Conservation (phyloP, 2,329 filamentous ascomycete species). For the Sclerotiophoma versabilis region DNA sequence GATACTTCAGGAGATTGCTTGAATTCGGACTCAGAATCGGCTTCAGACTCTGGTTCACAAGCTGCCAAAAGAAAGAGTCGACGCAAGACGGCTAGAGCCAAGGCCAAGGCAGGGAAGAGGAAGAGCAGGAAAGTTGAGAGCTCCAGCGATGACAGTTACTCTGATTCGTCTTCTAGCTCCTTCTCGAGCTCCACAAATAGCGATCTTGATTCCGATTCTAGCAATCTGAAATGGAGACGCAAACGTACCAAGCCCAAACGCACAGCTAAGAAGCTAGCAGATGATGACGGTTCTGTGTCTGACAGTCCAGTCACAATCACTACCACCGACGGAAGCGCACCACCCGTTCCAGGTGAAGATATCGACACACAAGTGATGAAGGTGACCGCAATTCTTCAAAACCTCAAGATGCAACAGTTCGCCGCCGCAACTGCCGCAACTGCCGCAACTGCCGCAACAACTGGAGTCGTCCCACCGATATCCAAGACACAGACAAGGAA, state of each 20-base stretch:
- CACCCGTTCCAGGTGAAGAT: slow-evolving; percentile 17
- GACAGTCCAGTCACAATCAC: neutral
- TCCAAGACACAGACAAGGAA: slow-evolving; percentile 37
- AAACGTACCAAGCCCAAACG: slow-evolving; percentile 30
- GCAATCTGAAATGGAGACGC: slow-evolving; percentile 11
- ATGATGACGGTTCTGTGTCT: slow-evolving; percentile 17
- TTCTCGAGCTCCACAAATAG: slow-evolving; percentile 23
- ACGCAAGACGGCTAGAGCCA: slow-evolving; percentile 26
- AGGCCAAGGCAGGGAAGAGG: slow-evolving; percentile 33
- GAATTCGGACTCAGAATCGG: slow-evolving; percentile 17
- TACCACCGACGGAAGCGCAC: slow-evolving; percentile 5
- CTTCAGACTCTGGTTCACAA: slow-evolving; percentile 24
- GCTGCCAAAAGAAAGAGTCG: slow-evolving; percentile 16
- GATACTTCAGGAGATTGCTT: slow-evolving; percentile 25
- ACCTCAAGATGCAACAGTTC: slow-evolving; percentile 27
- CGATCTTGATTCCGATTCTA: slow-evolving; percentile 25
- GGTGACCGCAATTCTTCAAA: slow-evolving; percentile 19
- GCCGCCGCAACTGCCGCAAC: slow-evolving; percentile 18
- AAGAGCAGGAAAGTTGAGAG: slow-evolving; percentile 32
- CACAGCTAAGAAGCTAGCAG: slow-evolving; percentile 16
- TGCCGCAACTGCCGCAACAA: too few species aligned
- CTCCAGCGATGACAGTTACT: slow-evolving; percentile 28
- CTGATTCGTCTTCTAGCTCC: slow-evolving; percentile 2
- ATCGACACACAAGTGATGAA: slow-evolving; percentile 26
- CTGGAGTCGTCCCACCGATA: slow-evolving; percentile 22